These are phyloP conservation scores for Pythium guiyangense DNA, from an alignment of 352 stramenopile genomes.

Conservation along the genomic window DNA sequence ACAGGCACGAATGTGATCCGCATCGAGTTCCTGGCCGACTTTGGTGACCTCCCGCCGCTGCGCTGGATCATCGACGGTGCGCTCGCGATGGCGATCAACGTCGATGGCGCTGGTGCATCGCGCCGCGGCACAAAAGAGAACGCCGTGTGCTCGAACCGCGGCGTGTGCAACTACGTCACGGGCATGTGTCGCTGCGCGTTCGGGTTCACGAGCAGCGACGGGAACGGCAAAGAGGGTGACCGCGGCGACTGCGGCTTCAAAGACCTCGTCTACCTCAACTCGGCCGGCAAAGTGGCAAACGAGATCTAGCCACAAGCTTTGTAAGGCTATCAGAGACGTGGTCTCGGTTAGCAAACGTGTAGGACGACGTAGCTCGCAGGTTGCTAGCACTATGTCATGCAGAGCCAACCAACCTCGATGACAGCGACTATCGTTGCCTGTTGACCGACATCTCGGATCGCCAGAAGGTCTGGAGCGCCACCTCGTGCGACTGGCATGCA, in stretches of 20 bases:
- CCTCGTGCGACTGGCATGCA: too few species aligned
- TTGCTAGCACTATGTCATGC: too few species aligned
- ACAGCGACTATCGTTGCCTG: too few species aligned
- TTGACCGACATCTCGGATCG: too few species aligned
- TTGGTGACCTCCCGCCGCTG: constrained; percentile 55
- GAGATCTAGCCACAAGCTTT: too few species aligned
- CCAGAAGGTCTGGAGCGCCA: too few species aligned
- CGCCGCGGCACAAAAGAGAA: constrained; percentile 64
- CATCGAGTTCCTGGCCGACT: constrained; percentile 62
- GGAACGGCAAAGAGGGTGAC: constrained; percentile 73
- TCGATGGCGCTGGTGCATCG: constrained; percentile 40
- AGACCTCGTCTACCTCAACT: constrained; percentile 69
- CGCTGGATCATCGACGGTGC: constrained; percentile 65
- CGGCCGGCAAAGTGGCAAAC: constrained; percentile 57
- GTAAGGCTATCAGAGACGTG: too few species aligned
- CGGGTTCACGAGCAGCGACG: constrained; percentile 79
- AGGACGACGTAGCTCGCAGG: too few species aligned
- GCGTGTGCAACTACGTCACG: constrained; percentile 41
- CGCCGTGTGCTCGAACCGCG: constrained; percentile 52
- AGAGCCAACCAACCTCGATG: too few species aligned
- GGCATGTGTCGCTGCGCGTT: constrained; percentile 60
- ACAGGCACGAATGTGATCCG: constrained; percentile 50
- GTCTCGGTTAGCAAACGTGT: too few species aligned
- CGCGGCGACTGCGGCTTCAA: constrained; percentile 91
- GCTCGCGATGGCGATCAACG: constrained; percentile 39